A percentile compares a stretch with the other conserved stretches of the same genome.
These are phyloP conservation scores for Ganoderma multipileum DNA, from an alignment of 1,284 basidiomycete genomes.

Conservation along the genomic window DNA sequence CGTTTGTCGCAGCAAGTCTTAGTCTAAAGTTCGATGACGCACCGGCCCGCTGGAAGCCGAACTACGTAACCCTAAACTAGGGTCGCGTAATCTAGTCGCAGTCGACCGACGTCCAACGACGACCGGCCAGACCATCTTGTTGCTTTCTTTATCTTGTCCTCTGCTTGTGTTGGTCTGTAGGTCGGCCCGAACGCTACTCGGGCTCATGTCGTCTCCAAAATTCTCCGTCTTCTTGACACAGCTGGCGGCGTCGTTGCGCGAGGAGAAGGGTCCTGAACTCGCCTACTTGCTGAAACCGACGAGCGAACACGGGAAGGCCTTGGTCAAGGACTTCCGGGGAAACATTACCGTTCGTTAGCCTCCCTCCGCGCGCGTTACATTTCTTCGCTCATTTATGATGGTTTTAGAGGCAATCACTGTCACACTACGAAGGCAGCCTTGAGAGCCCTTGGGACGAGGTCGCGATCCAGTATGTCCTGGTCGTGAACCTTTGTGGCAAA, in stretches of 20 bases:
- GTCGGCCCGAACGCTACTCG: neutral
- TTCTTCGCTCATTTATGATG: neutral
- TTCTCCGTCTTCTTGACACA: constrained; percentile 69
- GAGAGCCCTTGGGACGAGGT: constrained; percentile 83
- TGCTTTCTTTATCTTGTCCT: neutral
- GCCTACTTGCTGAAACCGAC: constrained; percentile 77
- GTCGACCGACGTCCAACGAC: neutral
- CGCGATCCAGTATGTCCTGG: constrained; percentile 78
- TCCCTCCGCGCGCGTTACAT: neutral
- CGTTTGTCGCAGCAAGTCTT: neutral
- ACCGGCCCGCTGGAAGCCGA: neutral
- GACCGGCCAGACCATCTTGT: neutral
- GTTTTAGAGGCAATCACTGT: constrained; percentile 53
- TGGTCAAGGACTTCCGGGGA: constrained; percentile 69
- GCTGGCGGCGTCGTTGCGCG: constrained; percentile 63
- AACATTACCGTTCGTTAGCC: constrained; percentile 63
- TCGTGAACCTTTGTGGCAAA: constrained; percentile 71
- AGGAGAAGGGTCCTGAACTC: constrained; percentile 71
- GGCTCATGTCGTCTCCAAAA: constrained; percentile 49
- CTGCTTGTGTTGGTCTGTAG: neutral
- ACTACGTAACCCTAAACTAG: neutral
- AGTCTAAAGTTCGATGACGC: neutral
- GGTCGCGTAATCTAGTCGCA: neutral
- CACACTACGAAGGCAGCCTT: constrained; percentile 68
- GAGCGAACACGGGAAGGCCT: constrained; percentile 73